These are phyloP conservation scores for Isoetes taiwanensis DNA, from an alignment of 75 land plant genomes.

Conservation along the genomic window DNA sequence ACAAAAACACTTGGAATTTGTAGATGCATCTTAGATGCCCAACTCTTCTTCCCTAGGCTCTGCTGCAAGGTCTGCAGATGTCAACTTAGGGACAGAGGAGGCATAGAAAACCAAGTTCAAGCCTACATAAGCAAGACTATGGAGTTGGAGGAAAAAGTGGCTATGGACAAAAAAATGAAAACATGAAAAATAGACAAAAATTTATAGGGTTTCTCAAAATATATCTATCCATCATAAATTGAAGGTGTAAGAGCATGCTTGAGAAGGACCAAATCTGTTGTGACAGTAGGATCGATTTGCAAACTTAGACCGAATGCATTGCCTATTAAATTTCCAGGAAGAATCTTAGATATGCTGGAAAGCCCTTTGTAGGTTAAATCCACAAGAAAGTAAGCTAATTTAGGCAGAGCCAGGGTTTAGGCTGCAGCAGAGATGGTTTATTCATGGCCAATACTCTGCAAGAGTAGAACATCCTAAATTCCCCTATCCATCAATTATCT, in stretches of 20 bases:
- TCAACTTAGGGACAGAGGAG: too few relatives aligned
- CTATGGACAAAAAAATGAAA: too few relatives aligned
- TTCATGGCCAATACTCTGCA: neutral
- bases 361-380: neutral
- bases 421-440: too few relatives aligned
- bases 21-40: too few relatives aligned
- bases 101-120: too few relatives aligned
- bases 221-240: conserved; percentile 1
- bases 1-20: too few relatives aligned
- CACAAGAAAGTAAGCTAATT: conserved; percentile 2
- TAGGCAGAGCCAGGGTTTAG: conserved; percentile 6
- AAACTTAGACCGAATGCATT: neutral
- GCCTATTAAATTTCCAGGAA: neutral
- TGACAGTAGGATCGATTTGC: neutral
- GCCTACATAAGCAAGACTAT: too few relatives aligned
- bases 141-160: too few relatives aligned
- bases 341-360: neutral
- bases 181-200: too few relatives aligned
- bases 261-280: conserved; percentile 1
- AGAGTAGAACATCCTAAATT: neutral
- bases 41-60: too few relatives aligned
- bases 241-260: neutral
- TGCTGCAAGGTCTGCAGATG: too few relatives aligned
- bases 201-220: neutral
- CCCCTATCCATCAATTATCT: neutral